Base-by-base conservation (phyloP, 2,329 filamentous ascomycete genomes). In the Exophiala spinifera region DNA sequence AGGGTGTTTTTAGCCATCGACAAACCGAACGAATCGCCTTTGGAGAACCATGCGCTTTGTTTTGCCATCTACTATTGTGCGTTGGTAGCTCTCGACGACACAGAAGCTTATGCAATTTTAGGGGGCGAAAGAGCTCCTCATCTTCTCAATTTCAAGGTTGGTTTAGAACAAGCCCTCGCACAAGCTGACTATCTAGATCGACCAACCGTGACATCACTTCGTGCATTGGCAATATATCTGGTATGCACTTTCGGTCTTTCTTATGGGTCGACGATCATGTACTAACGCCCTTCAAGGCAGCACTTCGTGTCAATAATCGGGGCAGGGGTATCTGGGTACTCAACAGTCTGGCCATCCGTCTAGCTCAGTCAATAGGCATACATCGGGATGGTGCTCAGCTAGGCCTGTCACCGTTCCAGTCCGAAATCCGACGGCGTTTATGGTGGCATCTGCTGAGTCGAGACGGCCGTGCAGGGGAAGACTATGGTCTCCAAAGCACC, bases 371-470 rank as follows among this genome's bases (percentile, higher is more conserved):
- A 43, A 33, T 62, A 28, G 60, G 58, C 15, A 31, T 61, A 17
- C 60, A 62, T 48, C 53, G 56, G 10, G 53, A 59, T 36, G 54
- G 52, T 20, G 34, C 33, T 15, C 34, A 36, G 28, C 54, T 56
- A 6, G 55, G 53, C n/a, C 53, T 62, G 4, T 50, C 48, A 2
- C 60, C 60, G 3, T 58, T 55, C 45, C 19, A 62, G 43, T 40
- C 49, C 15, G 60, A 62, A 28, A 55, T 59, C 37, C 60, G 60
- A 13, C 46, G 55, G 20, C 57, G 60, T 13, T 42, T 61, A 14
- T 62, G 60, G 60, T 61, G 60, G 60, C 55, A 59, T 15, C 40
- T 62, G 14, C 51, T 51, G 19, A 39, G 49, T 25, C 19, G 58
- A 33, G 60, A 62, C 31, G 48, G 58, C 17, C 43, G 43, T n/a